Evolutionary conservation across 768 basidiomycete species (phyloP), one percentile per base, ranked within the genome.

Genomic region (Pilatotrama ljubarskyi): DNA sequence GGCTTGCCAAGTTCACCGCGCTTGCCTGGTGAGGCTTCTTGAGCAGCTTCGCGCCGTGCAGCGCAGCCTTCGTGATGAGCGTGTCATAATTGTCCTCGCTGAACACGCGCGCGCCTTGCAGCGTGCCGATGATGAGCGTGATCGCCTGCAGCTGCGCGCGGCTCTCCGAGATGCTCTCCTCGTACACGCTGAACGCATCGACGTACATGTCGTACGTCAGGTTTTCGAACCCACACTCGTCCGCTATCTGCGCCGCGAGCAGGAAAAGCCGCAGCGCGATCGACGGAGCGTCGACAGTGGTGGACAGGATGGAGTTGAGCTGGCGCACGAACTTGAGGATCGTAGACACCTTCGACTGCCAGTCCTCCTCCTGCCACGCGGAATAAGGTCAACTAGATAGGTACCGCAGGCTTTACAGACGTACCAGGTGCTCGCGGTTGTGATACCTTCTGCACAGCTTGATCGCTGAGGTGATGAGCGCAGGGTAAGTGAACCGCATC

Each of bases 11-110:
- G 49, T 91, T 87, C 20, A 98, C 97, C 5, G 96, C 97, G 9
- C 88, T 92, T 13, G 95, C 90, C 74, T 98, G 97, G 73, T 98
- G 96, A 13, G 93, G 93, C 82, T 99, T 98, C 83, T 99, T 99
- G 74, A 99, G 74, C 64, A 98, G 75, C 75, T 96, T 96, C 29
- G 95, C 91, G 5, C 93, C 95, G 72, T 99, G 97, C 64, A 98
- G 76, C 6, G 96, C 96, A n/a, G 96, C 97, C 75, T 99, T 98
- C 25, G 97, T 98, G 68, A 98, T 94, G 62, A 99, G 76, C 2
- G 96, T 98, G 69, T 98, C 97, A 70, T 97, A 98, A 72, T 96
- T 96, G 68, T 99, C 97, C 48, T 82, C 83, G 36, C 88, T 89
- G 69, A 98, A 98, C n/a, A 95, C 95, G 62, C 87, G 80, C 32